Evolutionary conservation across 2,329 filamentous ascomycete genomes (phyloP).

Genomic region (Zymoseptoria pseudotritici): DNA sequence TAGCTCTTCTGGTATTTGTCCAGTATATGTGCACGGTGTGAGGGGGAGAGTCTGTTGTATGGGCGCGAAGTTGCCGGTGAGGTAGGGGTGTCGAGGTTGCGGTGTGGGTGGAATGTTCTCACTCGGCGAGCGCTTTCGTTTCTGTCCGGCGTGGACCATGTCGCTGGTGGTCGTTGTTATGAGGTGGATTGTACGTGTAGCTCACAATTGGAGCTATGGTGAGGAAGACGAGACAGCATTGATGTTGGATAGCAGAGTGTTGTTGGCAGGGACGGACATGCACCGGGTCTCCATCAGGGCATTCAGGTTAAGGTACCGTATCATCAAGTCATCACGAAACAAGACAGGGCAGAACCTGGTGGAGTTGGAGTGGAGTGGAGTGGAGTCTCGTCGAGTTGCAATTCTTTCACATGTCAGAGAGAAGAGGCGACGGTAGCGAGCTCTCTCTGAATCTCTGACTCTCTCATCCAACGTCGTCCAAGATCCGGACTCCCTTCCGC

Average conservation of each 20-base stretch:
- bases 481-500: too few species aligned
- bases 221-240: neutral
- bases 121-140: constrained; percentile 26
- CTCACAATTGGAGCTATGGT: neutral
- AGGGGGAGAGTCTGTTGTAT: constrained; percentile 49
- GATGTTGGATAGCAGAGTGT: neutral
- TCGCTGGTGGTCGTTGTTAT: neutral
- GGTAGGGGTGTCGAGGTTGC: constrained; percentile 37
- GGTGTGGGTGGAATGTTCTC: constrained; percentile 26
- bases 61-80: constrained; percentile 64
- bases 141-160: constrained; percentile 7
- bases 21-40: constrained; percentile 51
- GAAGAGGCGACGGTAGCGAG: neutral
- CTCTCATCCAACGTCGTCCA: too few species aligned
- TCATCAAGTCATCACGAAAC: neutral
- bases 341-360: neutral
- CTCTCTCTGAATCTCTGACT: too few species aligned
- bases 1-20: constrained; percentile 57
- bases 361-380: neutral
- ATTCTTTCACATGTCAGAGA: neutral
- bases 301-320: neutral
- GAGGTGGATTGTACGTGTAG: neutral
- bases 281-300: neutral
- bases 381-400: neutral
- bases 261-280: neutral